A percentile compares a stretch with the other conserved stretches of the same genome.
These are phyloP conservation scores for Pseudogymnoascus sp. DNA, from an alignment of 2,329 filamentous ascomycete genomes.

Conservation along the genomic window DNA sequence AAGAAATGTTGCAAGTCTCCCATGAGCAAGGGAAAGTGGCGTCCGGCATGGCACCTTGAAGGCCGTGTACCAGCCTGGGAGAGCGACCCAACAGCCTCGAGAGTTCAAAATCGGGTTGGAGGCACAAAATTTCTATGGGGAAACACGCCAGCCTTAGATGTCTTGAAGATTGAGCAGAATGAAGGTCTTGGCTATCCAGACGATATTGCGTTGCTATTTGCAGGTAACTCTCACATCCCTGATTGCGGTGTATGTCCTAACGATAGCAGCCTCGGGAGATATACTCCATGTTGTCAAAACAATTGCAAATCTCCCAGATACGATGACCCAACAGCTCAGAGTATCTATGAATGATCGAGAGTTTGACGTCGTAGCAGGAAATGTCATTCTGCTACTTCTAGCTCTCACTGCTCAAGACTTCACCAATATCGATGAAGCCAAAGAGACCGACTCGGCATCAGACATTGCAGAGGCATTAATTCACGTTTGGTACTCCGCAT, in stretches of 20 bases:
- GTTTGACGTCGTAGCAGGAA: constrained; percentile 19
- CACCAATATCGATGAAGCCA: background rate
- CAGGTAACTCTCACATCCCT: constrained; percentile 12
- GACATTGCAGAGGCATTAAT: constrained; percentile 9
- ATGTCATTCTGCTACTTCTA: constrained; percentile 17
- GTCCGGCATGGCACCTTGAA: constrained; percentile 14
- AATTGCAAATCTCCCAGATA: constrained; percentile 14
- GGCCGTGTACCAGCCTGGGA: constrained; percentile 11
- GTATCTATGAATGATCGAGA: constrained; percentile 18
- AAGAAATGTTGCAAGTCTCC: constrained; percentile 17
- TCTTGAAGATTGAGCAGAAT: constrained; percentile 15
- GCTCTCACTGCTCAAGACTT: constrained; percentile 12
- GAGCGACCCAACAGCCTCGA: background rate
- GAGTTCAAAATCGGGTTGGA: constrained; percentile 10
- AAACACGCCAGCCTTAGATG: constrained; percentile 17
- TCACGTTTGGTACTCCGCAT: constrained; percentile 17
- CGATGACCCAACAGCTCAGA: constrained; percentile 5
- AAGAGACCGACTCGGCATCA: background rate
- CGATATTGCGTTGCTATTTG: constrained; percentile 16
- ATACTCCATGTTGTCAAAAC: constrained; percentile 17
- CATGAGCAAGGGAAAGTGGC: constrained; percentile 15
- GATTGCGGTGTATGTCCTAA: background rate
- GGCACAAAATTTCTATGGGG: constrained; percentile 18
- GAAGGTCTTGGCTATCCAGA: constrained; percentile 15
- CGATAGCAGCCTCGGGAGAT: constrained; percentile 17